Evolutionary conservation across 2,329 filamentous ascomycete genomes (phyloP), one percentile per base, ranked within the genome.

Genomic region (Aspergillus sp.): DNA sequence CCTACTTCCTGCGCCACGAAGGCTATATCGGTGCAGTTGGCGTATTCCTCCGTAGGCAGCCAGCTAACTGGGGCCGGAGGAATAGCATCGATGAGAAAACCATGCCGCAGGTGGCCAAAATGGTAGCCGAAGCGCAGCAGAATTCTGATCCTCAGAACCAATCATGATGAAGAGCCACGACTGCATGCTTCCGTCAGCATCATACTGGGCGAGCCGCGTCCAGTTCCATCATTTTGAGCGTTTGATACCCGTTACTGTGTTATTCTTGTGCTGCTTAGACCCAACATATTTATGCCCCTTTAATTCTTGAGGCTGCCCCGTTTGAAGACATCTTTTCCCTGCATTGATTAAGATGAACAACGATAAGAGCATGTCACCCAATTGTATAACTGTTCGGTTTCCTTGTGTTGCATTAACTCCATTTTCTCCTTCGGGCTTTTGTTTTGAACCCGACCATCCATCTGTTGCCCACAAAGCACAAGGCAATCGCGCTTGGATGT

Each of bases 21-120:
- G 95, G 95, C 25, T 99, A 98, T 73, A 84, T 99, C 0, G 95
- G 95, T 8, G 87, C 92, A 19, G 95, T 98, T 0, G 95, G 95
- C 1, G 95, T 95, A 0, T 99, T 99, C 73, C 80, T 99, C 61
- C 96, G 94, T 79, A 82, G 92, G 49, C 92, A 96, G 77, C 94
- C 94, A 0, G 84, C 84, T 63, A 96, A 96, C 70, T 98, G 94
- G 94, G 93, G 93, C 0, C 84, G 94, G 42, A 84, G 92, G 61
- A 89, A 88, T 57, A 96, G 91, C 71, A 81, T 93, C 39, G 90
- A 92, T 64, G 83, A 81, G 19, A 65, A 70, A 17, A 61, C 63
- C 23, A 62, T 70, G 62, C 63, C 71, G 54, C 67, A 70, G 63
- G 70, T 70, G 30, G 25, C 47, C 8, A 54, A 50, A 41, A 17